Evolutionary conservation across 2,329 filamentous ascomycete genomes (phyloP), one percentile per base, ranked within the genome.

Genomic region (Diplodia sapinea): DNA sequence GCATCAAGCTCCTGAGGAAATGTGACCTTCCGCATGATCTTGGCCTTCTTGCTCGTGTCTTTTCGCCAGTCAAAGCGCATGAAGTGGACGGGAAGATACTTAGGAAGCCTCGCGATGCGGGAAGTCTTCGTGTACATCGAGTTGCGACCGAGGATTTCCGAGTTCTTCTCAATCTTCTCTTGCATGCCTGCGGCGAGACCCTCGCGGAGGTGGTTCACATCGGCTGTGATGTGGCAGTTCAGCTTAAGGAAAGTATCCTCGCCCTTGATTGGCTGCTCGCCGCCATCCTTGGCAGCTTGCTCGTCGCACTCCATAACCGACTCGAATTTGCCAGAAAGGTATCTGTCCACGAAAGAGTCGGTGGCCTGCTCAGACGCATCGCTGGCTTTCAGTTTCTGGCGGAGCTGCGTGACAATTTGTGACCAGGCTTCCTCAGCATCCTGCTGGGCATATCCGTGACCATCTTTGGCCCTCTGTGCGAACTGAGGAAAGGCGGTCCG

Each of bases 381-480:
- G 71, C 87, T 88, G 70, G 91, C 80, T 76, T 88, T 89, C 62
- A 98, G 82, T 76, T 92, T 94, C 74, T 91, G 87, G 70, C 91
- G 88, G 47, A 99, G 82, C 75, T 94, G 91, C 54, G 91, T 88
- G 6, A 99, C 82, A 70, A 99, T 96, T 77, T 98, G 94, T 23
- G 94, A 95, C 93, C 94, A 99, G 56, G 94, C 95, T 79, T 99
- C 95, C 79, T 99, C 95, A 0, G 95, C 95, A 82, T 99, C 95
- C 80, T 99, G 95, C 80, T 99, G 95, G n/a, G 95, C 94, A 76
- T 90, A 98, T 7, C 92, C 93, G 68, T 90, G 85, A 26, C 92
- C 91, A 38, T 90, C 89, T 77, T 92, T 94, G 66, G 93, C 88
- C 74, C 88, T 90, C 81, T 99, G 93, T 12, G 93, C 93, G 76